These are phyloP conservation scores for Nakataea oryzae DNA, from an alignment of 2,329 filamentous ascomycete species.

Conservation along the genomic window DNA sequence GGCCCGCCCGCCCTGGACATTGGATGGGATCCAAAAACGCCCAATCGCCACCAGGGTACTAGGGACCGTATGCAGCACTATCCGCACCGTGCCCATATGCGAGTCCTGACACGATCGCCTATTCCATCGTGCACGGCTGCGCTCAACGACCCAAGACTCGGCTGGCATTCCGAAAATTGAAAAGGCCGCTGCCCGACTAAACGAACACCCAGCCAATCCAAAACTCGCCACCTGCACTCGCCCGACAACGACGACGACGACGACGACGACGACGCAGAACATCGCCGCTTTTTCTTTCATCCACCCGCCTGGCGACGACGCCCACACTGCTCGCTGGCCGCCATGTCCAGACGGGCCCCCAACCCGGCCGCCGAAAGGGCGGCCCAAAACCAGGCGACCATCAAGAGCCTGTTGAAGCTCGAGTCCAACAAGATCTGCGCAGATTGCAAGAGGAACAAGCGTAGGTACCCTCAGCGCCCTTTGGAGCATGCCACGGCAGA, in stretches of 20 bases:
- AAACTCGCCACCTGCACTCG: not conserved
- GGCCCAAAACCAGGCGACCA: conserved; percentile 84
- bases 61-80: not conserved
- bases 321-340: not conserved
- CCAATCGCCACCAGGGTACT: not conserved
- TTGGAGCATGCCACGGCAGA: no score
- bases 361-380: conserved; percentile 78
- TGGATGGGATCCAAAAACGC: not conserved
- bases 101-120: not conserved
- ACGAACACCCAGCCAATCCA: not conserved
- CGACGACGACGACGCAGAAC: no score
- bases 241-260: not conserved
- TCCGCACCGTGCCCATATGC: not conserved
- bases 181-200: not conserved
- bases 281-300: not conserved
- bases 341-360: conserved; percentile 68
- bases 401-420: conserved; percentile 90
- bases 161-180: not conserved
- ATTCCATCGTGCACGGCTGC: not conserved
- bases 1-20: not conserved
- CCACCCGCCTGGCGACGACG: not conserved
- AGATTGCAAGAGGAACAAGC: conserved; percentile 98
- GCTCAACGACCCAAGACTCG: not conserved
- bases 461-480: conserved; percentile 38
- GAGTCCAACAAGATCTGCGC: conserved; percentile 95